A percentile compares a stretch with the other conserved stretches of the same genome.
Conservation (phyloP, 2,329 filamentous ascomycete species). For the Hypoxylon sp. region DNA sequence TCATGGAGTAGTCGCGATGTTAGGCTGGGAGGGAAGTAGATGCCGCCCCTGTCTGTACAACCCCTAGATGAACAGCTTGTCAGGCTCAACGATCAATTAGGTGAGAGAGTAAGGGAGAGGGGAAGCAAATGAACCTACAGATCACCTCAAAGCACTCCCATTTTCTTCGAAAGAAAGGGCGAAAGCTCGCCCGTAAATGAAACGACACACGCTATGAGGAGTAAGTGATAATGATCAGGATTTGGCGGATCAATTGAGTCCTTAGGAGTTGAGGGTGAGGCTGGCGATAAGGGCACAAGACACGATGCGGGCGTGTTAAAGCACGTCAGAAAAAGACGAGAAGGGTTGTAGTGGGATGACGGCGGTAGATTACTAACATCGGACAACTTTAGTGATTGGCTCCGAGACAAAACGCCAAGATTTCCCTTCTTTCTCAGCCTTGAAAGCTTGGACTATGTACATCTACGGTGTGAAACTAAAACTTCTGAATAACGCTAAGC, state of each 20-base stretch:
- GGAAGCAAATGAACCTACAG: constrained; percentile 41
- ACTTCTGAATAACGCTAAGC: constrained; percentile 17
- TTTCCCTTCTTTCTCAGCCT: constrained; percentile 34
- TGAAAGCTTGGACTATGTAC: background rate
- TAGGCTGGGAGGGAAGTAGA: constrained; percentile 42
- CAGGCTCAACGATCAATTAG: constrained; percentile 8
- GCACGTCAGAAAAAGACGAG: constrained; percentile 24
- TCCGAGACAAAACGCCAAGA: constrained; percentile 29
- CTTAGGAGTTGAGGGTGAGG: constrained; percentile 25
- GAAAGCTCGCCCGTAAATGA: constrained; percentile 51
- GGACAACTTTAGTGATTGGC: constrained; percentile 32
- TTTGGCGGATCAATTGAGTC: constrained; percentile 37
- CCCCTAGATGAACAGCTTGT: constrained; percentile 35
- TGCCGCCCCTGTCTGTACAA: constrained; percentile 48
- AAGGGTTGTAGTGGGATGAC: constrained; percentile 45
- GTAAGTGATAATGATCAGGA: background rate
- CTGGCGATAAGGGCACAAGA: constrained; percentile 41
- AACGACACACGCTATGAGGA: constrained; percentile 19
- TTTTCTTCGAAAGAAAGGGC: constrained; percentile 49
- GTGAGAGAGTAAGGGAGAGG: constrained; percentile 6
- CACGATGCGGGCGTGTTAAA: constrained; percentile 28
- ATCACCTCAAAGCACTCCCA: constrained; percentile 55
- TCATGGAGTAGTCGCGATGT: constrained; percentile 45
- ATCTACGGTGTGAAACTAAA: background rate
- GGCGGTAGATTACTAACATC: constrained; percentile 38